These are phyloP conservation scores for Pyrenochaeta sp. DNA, from an alignment of 2,329 filamentous ascomycete genomes.

Conservation along the genomic window DNA sequence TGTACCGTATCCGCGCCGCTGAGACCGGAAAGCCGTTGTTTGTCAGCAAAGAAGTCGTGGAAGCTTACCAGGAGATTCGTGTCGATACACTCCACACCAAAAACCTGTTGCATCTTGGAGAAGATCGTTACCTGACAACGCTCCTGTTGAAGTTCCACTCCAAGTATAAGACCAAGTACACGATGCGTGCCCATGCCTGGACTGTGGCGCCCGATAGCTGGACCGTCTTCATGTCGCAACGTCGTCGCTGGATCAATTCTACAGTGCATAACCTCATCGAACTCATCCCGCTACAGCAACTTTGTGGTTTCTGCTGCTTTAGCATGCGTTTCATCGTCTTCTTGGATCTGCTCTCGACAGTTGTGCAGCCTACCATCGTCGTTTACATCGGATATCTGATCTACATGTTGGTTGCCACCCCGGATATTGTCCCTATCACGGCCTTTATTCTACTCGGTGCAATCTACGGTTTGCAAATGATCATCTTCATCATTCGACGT, in stretches of 20 bases:
- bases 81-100: conserved; percentile 99
- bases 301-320: conserved; percentile 99
- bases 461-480: conserved; percentile 96
- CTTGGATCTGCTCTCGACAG: conserved; percentile 86
- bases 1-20: conserved; percentile 95
- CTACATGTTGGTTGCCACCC: conserved; percentile 69
- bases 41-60: conserved; percentile 89
- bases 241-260: conserved; percentile 99
- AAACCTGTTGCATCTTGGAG: conserved; percentile 93
- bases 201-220: conserved; percentile 96
- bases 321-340: conserved; percentile 99
- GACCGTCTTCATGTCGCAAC: conserved; percentile 94
- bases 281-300: conserved; percentile 88
- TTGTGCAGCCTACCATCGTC: conserved; percentile 90
- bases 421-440: conserved; percentile 76
- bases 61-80: conserved; percentile 88
- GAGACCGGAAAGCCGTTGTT: conserved; percentile 96
- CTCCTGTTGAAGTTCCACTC: conserved; percentile 89
- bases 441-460: conserved; percentile 90
- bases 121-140: conserved; percentile 97
- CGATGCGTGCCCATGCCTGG: conserved; percentile 90
- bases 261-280: conserved; percentile 98
- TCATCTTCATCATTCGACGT: conserved; percentile 94
- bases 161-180: conserved; percentile 98
- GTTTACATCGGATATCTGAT: conserved; percentile 92